phyloP scores from a whole-genome alignment of 331 rosid species.

The Prunus yedoensis region DNA sequence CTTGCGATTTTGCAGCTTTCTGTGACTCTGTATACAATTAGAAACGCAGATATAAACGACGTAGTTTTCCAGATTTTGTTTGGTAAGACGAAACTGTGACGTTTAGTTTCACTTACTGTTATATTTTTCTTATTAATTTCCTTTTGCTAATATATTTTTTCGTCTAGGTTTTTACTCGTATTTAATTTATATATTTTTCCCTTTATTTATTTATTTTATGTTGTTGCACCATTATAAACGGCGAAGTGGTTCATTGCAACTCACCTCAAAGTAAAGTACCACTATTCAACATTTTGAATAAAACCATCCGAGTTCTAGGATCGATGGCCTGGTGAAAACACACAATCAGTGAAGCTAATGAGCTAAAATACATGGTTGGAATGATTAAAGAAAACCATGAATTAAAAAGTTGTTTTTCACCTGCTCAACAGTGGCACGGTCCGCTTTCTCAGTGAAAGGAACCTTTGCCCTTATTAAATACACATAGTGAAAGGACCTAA shows the following conservation, averaged over 20 bases:
- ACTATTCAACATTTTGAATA: slow-evolving; percentile 87
- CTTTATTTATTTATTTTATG: too few species aligned
- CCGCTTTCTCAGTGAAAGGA: slow-evolving; percentile 68
- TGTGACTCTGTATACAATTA: not conserved
- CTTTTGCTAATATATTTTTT: too few species aligned
- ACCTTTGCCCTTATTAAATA: too few species aligned
- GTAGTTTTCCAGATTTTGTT: not conserved
- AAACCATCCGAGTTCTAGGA: slow-evolving; percentile 93
- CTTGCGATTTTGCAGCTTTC: not conserved
- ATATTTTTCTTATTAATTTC: not conserved
- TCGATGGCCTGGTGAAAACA: slow-evolving; percentile 71
- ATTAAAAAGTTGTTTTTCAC: slow-evolving; percentile 27
- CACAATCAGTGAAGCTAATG: not conserved
- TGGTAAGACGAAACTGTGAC: not conserved
- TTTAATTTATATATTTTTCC: too few species aligned
- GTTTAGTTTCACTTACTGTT: not conserved
- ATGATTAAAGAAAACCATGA: not conserved
- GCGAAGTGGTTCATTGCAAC: too few species aligned
- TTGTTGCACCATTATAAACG: not conserved
- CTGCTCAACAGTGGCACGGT: slow-evolving; percentile 97
- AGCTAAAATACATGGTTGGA: not conserved
- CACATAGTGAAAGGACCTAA: too few species aligned
- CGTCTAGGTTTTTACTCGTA: too few species aligned
- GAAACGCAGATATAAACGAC: not conserved
- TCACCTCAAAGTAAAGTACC: slow-evolving; percentile 33